Evolutionary conservation across 176 grass and related monocot species (phyloP).

Genomic region (Calamus simplicifolius): DNA sequence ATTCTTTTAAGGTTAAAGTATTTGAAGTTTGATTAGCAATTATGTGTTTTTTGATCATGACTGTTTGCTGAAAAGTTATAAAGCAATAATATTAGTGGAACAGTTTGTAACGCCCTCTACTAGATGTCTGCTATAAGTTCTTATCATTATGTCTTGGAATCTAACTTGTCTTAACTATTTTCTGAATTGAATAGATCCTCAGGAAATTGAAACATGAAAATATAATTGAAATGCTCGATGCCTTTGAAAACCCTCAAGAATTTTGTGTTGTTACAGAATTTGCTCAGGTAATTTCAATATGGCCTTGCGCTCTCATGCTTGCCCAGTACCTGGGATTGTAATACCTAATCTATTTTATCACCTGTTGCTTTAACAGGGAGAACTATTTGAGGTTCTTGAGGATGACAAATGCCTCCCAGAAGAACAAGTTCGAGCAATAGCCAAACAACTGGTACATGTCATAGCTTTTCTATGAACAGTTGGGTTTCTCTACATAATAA

Average conservation of each 20-base stretch:
- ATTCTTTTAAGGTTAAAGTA: too few relatives aligned
- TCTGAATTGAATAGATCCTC: slow-evolving; percentile 46
- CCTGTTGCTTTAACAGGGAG: slow-evolving; percentile 48
- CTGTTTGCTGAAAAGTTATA: too few relatives aligned
- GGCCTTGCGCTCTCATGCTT: not conserved
- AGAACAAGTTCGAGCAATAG: slow-evolving; percentile 95
- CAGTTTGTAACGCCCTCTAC: too few relatives aligned
- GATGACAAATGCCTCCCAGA: slow-evolving; percentile 95
- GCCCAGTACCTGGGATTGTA: not conserved
- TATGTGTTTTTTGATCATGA: too few relatives aligned
- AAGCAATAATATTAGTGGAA: too few relatives aligned
- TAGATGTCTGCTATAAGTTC: too few relatives aligned
- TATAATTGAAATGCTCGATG: slow-evolving; percentile 96
- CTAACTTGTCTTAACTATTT: not conserved
- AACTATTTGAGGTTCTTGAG: slow-evolving; percentile 94
- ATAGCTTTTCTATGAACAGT: too few relatives aligned
- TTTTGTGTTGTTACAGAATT: slow-evolving; percentile 99
- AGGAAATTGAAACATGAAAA: slow-evolving; percentile 92
- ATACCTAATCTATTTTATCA: not conserved
- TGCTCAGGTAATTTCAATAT: slow-evolving; percentile 51
- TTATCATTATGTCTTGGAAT: too few relatives aligned
- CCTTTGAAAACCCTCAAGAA: slow-evolving; percentile 92
- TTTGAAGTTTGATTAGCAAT: too few relatives aligned
- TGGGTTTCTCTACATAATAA: not conserved
- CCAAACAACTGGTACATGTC: slow-evolving; percentile 73